Evolutionary conservation across 2,329 filamentous ascomycete genomes (phyloP).

Genomic region (Septoria petroselini): DNA sequence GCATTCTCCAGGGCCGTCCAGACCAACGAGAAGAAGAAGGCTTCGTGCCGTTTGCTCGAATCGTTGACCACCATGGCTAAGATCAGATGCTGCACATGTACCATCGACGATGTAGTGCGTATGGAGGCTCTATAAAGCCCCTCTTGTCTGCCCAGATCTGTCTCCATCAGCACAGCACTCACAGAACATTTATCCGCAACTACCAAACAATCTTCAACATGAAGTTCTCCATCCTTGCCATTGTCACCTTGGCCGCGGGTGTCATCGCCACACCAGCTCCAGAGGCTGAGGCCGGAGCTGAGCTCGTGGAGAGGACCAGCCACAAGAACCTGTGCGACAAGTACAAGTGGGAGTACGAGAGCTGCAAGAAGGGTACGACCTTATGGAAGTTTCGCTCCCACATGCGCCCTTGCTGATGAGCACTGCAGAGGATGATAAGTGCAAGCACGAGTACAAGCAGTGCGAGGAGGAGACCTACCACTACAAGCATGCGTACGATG

Average conservation of each 20-base stretch:
- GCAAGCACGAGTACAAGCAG: conserved; percentile 4
- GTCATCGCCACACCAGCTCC: conserved; percentile 7
- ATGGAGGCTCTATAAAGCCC: too few relatives aligned
- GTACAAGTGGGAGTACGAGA: conserved; percentile 10
- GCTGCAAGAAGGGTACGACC: conserved; percentile 8
- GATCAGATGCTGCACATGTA: too few relatives aligned
- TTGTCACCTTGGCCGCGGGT: conserved; percentile 2
- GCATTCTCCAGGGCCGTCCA: too few relatives aligned
- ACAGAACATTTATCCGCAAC: too few relatives aligned
- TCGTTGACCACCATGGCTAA: too few relatives aligned
- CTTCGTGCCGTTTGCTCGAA: too few relatives aligned
- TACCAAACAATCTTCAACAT: conserved; percentile 5
- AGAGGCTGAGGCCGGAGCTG: conserved; percentile 2
- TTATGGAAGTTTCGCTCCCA: not conserved
- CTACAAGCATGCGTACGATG: conserved; percentile 1
- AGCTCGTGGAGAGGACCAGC: conserved; percentile 4
- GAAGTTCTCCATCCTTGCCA: conserved; percentile 11
- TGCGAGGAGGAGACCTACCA: conserved; percentile 9
- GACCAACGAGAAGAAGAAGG: too few relatives aligned
- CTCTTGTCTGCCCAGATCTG: too few relatives aligned
- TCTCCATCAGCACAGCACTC: too few relatives aligned
- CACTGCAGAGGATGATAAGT: conserved; percentile 1
- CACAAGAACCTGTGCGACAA: conserved; percentile 9
- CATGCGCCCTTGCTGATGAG: not conserved
- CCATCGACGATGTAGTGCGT: too few relatives aligned